Evolutionary conservation across 2,329 filamentous ascomycete species (phyloP).

Genomic region (Cryphonectria japonica): DNA sequence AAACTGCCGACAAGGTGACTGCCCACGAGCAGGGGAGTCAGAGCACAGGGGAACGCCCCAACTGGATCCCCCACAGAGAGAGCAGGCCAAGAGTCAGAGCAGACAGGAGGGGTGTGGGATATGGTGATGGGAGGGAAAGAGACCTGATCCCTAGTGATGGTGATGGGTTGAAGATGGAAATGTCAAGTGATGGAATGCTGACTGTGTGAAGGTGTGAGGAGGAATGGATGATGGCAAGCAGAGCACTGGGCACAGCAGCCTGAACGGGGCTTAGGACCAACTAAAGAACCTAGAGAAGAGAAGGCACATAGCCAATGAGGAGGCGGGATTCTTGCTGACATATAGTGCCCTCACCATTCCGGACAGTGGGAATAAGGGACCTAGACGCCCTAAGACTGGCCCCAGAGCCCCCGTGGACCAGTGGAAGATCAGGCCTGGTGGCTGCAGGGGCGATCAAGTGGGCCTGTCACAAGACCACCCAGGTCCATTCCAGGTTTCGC

Average conservation of each 20-base stretch:
- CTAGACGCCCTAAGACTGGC: background rate
- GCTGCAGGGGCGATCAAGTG: slow-evolving; percentile 4
- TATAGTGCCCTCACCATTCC: background rate
- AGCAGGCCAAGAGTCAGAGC: background rate
- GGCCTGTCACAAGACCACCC: slow-evolving; percentile 2
- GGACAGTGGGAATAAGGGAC: background rate
- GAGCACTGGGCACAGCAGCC: background rate
- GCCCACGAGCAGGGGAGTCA: background rate
- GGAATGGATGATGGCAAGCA: background rate
- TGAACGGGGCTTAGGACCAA: background rate
- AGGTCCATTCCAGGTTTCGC: background rate
- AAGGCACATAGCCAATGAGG: background rate
- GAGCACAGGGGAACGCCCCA: background rate
- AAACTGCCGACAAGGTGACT: background rate
- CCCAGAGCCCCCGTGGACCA: background rate
- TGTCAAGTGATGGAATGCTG: background rate
- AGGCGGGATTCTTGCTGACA: background rate
- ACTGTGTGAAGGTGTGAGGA: background rate
- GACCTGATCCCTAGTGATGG: background rate
- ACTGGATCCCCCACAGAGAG: background rate
- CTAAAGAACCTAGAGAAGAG: background rate
- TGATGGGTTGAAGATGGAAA: background rate
- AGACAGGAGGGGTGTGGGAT: background rate
- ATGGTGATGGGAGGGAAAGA: background rate
- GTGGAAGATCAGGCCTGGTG: background rate